Evolutionary conservation across 140 eudicot genomes (phyloP).

Genomic region (Ambrosia hybrid): DNA sequence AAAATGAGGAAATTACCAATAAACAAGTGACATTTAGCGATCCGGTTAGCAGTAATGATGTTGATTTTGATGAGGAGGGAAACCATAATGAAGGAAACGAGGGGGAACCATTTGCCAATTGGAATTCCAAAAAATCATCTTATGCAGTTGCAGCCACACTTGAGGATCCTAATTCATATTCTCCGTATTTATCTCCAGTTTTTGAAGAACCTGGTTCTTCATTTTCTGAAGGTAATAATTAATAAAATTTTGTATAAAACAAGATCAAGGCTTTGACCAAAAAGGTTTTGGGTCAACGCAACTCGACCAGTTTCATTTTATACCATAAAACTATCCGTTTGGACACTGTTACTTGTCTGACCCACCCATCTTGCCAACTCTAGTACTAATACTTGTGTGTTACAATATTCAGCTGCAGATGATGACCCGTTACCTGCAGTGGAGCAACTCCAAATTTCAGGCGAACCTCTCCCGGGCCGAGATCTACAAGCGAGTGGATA

Average conservation of each 20-base stretch:
- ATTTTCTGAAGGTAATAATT: conserved; percentile 72
- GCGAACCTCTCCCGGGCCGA: conserved; percentile 91
- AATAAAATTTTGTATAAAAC: conserved; percentile 1
- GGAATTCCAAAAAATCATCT: conserved; percentile 55
- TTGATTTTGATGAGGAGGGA: conserved; percentile 46
- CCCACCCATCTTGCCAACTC: background rate
- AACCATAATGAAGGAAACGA: conserved; percentile 49
- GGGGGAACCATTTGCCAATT: conserved; percentile 51
- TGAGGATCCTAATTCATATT: conserved; percentile 73
- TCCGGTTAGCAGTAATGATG: conserved; percentile 55
- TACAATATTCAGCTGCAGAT: conserved; percentile 72
- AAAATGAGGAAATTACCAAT: conserved; percentile 44
- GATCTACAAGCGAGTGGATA: conserved; percentile 84
- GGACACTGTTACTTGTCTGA: background rate
- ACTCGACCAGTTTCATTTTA: background rate
- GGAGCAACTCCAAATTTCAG: conserved; percentile 83
- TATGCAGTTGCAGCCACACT: conserved; percentile 40
- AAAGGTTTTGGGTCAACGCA: background rate
- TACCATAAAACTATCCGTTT: background rate
- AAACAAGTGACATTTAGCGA: conserved; percentile 78
- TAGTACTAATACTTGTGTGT: conserved; percentile 1
- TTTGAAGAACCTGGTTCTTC: conserved; percentile 93
- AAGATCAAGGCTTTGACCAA: background rate
- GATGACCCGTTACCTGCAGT: conserved; percentile 91
- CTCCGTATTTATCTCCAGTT: conserved; percentile 75